Base-by-base conservation (phyloP, 2,329 filamentous ascomycete species). In the Diaporthe eres region DNA sequence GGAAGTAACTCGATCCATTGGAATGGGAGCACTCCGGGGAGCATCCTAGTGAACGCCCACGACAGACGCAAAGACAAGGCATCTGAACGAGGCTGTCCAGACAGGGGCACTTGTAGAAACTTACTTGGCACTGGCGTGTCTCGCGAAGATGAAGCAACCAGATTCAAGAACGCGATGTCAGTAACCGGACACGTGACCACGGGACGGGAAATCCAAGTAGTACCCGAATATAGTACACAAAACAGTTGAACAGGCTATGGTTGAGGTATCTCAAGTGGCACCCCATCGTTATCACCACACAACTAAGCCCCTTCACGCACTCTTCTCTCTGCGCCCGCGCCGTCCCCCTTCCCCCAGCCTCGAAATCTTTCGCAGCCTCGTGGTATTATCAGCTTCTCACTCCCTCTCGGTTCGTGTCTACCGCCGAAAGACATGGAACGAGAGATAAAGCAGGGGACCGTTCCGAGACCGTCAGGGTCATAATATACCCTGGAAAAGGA, bases 401-500 rank as follows among this genome's bases (percentile, higher is more conserved):
- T 77, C 70, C 74, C 65, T 67, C 57, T 47, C 57, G 53, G 55
- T 77, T 76, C 77, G 77, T 75, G 76, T 76, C 76, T 77, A 78
- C 77, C 77, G 79, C 78, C 74, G 79, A 78, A 78, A 79, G 74
- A 80, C 77, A 81, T 72, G 55, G 63, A 79, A 79, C 73, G 74
- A 77, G 70, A 78, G 65, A 76, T 71, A 70, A 77, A 77, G 72
- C 70, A 78, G 75, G 76, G 65, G 60, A 75, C 76, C 71, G 73
- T 70, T 71, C 74, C 63, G 60, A 75, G 74, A 74, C 76, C 72
- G 65, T 74, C 63, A 71, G 68, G 68, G 51, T 13, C 74, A 79
- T 74, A 78, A 79, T 80, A 80, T 78, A 80, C 77, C 65, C 65
- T 37, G 79, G 78, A 77, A 76, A 72, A 79, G 74, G 78, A 80